Evolutionary conservation across 2,329 filamentous ascomycete species (phyloP), one percentile per base, ranked within the genome.

Genomic region (Talaromyces sp.): DNA sequence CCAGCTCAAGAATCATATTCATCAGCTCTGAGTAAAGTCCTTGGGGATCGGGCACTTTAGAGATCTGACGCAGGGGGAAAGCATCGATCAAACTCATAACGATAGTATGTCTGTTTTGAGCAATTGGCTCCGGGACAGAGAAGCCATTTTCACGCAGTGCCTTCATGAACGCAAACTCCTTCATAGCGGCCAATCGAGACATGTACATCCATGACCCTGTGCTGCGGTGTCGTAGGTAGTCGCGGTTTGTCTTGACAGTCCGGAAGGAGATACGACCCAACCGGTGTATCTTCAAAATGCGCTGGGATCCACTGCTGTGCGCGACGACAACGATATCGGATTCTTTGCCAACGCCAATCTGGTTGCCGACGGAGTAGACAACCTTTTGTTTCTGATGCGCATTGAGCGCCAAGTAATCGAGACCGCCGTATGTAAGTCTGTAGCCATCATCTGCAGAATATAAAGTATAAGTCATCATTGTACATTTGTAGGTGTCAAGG

Each of bases 201-300:
- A 99, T 90, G 73, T 99, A 97, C 92, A 97, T 97, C 94, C 94
- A 99, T 37, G 90, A 94, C 4, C 86, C 91, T 14, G 87, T 87
- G 52, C 81, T 82, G 53, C 87, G 83, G 64, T 94, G 91, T 63
- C 89, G 87, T 50, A 97, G 85, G 74, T 99, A 99, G 75, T 99
- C 94, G 62, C 94, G 85, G 77, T 97, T 97, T 24, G 89, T 87
- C 76, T 96, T 96, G 68, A 99, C 93, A 35, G 91, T 92, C 64
- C 95, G 89, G 79, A 99, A 99, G 29, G 92, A 97, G 66, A 99
- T 96, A 65, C 94, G 88, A 41, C 94, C 94, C 3, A 99, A 82
- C 42, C 94, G 86, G 75, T 99, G 94, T 66, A 99, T 96, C 78
- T 99, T 99, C 62, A 99, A 82, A 14, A 99, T 88, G 56, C 84